Conservation (phyloP, 2,329 filamentous ascomycete genomes). For the Colletotrichum gigasporum region DNA sequence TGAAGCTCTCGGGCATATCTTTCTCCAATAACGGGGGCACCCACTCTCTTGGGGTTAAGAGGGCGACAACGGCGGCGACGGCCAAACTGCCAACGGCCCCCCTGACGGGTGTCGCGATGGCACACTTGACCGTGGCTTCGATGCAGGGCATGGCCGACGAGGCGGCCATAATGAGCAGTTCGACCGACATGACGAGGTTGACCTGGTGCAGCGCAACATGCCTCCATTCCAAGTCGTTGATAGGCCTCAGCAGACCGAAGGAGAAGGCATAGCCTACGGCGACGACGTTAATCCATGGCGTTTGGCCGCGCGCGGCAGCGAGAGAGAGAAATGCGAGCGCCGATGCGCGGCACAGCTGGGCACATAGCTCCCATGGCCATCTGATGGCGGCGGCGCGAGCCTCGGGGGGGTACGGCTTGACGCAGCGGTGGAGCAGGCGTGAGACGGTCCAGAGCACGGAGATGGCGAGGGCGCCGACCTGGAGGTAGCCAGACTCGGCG, state of each 20-base stretch:
- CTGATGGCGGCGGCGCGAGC: conserved; percentile 49
- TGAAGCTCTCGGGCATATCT: conserved; percentile 47
- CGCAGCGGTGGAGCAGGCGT: conserved; percentile 43
- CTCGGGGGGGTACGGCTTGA: conserved; percentile 38
- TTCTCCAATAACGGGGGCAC: conserved; percentile 51
- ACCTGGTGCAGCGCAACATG: conserved; percentile 57
- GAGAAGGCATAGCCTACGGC: conserved; percentile 51
- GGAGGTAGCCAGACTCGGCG: conserved; percentile 52
- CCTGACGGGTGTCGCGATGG: conserved; percentile 37
- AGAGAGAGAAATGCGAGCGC: conserved; percentile 50
- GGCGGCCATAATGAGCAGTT: conserved; percentile 46
- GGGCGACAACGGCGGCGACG: conserved; percentile 49
- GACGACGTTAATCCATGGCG: conserved; percentile 48
- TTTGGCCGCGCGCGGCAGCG: conserved; percentile 43
- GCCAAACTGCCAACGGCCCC: conserved; percentile 48
- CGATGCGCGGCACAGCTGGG: conserved; percentile 50
- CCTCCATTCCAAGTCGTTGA: conserved; percentile 53
- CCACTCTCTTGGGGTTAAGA: conserved; percentile 61
- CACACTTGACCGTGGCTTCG: conserved; percentile 44
- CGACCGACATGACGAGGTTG: conserved; percentile 53
- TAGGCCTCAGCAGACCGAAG: conserved; percentile 54
- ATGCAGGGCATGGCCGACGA: conserved; percentile 55
- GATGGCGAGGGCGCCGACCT: conserved; percentile 46
- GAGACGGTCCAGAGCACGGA: conserved; percentile 47
- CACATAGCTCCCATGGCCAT: conserved; percentile 53